A percentile compares a stretch with the other conserved stretches of the same genome.
phyloP scores from a whole-genome alignment of 1,139 yeast genomes.

The Yamadazyma siamensis region DNA sequence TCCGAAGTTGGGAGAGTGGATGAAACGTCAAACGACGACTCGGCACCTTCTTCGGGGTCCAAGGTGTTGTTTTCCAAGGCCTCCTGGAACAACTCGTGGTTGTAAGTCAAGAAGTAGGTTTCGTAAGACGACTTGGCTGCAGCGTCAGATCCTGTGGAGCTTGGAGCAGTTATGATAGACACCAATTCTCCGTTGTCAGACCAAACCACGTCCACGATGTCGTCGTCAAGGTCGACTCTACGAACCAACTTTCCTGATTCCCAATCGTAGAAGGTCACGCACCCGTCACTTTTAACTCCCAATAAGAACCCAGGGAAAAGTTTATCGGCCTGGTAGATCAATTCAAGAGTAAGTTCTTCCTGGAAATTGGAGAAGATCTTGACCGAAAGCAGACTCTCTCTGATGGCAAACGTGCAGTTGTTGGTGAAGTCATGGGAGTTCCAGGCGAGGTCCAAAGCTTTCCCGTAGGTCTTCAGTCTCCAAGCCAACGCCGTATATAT shows the following conservation, averaged over 20 bases:
- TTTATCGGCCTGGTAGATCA: slow-evolving; percentile 73
- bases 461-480: slow-evolving; percentile 94
- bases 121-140: slow-evolving; percentile 45
- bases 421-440: slow-evolving; percentile 65
- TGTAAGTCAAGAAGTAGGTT: slow-evolving; percentile 78
- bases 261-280: slow-evolving; percentile 92
- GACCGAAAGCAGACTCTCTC: slow-evolving; percentile 65
- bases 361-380: slow-evolving; percentile 81
- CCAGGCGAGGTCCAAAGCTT: slow-evolving; percentile 92
- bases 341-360: slow-evolving; percentile 64
- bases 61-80: slow-evolving; percentile 57
- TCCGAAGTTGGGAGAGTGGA: slow-evolving; percentile 72
- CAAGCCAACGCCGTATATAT: slow-evolving; percentile 96
- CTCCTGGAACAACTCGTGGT: slow-evolving; percentile 61
- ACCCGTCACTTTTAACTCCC: slow-evolving; percentile 78
- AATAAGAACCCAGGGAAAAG: slow-evolving; percentile 83
- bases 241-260: slow-evolving; percentile 79
- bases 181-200: slow-evolving; percentile 90
- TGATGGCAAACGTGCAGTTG: slow-evolving; percentile 79
- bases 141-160: slow-evolving; percentile 15
- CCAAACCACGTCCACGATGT: slow-evolving; percentile 83
- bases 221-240: slow-evolving; percentile 71
- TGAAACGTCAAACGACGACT: slow-evolving; percentile 78
- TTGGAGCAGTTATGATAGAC: slow-evolving; percentile 55
- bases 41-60: slow-evolving; percentile 85